Conservation (phyloP, 345 rosid genomes). For the Psidium friedrichsthalianum region DNA sequence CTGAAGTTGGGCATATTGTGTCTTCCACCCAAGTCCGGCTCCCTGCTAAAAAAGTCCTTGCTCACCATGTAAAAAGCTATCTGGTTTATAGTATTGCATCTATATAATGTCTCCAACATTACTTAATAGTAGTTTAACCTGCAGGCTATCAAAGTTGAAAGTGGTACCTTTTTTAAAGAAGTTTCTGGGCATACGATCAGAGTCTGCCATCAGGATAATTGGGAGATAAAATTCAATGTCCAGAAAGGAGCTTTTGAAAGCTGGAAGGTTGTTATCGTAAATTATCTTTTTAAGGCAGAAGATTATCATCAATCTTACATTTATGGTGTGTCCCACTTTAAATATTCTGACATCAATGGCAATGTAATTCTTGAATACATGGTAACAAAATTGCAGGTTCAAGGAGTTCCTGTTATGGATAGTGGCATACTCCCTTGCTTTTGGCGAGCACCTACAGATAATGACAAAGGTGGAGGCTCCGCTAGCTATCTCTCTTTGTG, state of each 20-base stretch:
- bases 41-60: slow-evolving; percentile 42
- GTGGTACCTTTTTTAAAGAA: slow-evolving; percentile 32
- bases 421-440: slow-evolving; percentile 78
- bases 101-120: background rate
- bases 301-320: background rate
- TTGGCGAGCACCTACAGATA: slow-evolving; percentile 97
- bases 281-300: background rate
- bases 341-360: background rate
- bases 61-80: slow-evolving; percentile 47
- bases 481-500: slow-evolving; percentile 72
- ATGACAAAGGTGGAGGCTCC: slow-evolving; percentile 86
- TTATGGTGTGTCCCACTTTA: background rate
- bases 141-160: slow-evolving; percentile 46
- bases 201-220: slow-evolving; percentile 37
- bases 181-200: slow-evolving; percentile 39
- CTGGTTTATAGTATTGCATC: background rate
- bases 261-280: slow-evolving; percentile 63
- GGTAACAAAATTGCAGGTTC: slow-evolving; percentile 34
- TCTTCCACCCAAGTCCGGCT: slow-evolving; percentile 72
- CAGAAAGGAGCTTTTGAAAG: slow-evolving; percentile 53
- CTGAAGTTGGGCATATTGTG: slow-evolving; percentile 69
- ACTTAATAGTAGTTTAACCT: background rate
- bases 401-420: slow-evolving; percentile 57
- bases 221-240: slow-evolving; percentile 63
- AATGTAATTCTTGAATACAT: background rate